A percentile compares a stretch with the other conserved stretches of the same genome.
phyloP scores from a whole-genome alignment of 176 grass and related monocot species.

The Bromus sterilis region DNA sequence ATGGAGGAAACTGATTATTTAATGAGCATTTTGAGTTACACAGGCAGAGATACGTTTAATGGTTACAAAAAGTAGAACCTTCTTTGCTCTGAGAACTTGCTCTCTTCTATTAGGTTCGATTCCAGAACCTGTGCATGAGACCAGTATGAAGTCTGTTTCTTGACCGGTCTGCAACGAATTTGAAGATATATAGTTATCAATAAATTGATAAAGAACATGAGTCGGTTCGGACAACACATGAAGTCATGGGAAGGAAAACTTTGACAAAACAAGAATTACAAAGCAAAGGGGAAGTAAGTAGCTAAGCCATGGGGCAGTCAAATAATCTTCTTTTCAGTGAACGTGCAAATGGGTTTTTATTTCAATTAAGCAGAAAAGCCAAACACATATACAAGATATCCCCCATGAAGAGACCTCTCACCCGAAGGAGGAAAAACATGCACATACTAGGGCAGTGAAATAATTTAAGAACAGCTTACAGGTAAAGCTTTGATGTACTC shows the following conservation, averaged over 20 bases:
- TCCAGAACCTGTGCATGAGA: constrained; percentile 88
- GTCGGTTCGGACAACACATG: not conserved
- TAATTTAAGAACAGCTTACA: constrained; percentile 41
- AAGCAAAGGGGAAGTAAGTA: not conserved
- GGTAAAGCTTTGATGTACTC: constrained; percentile 97
- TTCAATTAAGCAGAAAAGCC: not conserved
- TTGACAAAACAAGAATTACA: not conserved
- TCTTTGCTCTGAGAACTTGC: constrained; percentile 97
- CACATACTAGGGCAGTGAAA: not conserved
- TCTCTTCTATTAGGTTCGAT: constrained; percentile 86
- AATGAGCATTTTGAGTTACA: constrained; percentile 12
- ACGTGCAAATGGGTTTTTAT: not conserved
- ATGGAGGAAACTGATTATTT: not conserved
- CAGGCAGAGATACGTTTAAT: not conserved
- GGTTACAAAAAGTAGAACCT: constrained; percentile 43
- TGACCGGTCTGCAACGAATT: constrained; percentile 53
- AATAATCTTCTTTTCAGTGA: not conserved
- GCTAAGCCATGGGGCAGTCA: not conserved
- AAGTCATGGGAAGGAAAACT: not conserved
- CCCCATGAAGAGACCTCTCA: not conserved
- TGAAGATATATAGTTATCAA: constrained; percentile 17
- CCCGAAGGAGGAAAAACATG: not conserved
- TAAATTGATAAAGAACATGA: not conserved
- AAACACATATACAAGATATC: not conserved
- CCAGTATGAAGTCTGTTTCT: constrained; percentile 93